Evolutionary conservation across 768 basidiomycete species (phyloP).

Genomic region (Grammothele lineata): DNA sequence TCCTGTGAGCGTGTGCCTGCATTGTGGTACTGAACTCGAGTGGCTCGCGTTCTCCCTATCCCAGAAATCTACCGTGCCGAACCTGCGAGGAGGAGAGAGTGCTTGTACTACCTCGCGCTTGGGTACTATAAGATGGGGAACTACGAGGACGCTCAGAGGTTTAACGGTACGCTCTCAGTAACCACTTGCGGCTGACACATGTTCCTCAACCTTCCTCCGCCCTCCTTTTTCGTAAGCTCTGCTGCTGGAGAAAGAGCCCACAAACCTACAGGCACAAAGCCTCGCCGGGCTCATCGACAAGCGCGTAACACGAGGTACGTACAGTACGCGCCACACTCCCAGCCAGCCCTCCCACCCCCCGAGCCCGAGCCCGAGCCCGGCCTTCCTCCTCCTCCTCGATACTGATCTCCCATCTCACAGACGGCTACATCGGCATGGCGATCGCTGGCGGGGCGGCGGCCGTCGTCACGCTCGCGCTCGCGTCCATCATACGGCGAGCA

Average conservation of each 20-base stretch:
- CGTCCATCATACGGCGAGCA: slow-evolving; percentile 83
- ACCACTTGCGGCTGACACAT: background rate
- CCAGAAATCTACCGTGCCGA: slow-evolving; percentile 93
- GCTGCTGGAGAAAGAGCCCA: slow-evolving; percentile 86
- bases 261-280: slow-evolving; percentile 90
- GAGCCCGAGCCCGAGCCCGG: too few relatives aligned
- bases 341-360: background rate
- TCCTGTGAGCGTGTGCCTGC: background rate
- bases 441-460: slow-evolving; percentile 89
- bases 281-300: slow-evolving; percentile 82
- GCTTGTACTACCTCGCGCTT: slow-evolving; percentile 92
- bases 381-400: slow-evolving; percentile 1
- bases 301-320: slow-evolving; percentile 74
- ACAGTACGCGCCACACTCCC: background rate
- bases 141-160: slow-evolving; percentile 86
- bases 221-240: slow-evolving; percentile 47
- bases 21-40: too few relatives aligned
- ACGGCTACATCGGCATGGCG: slow-evolving; percentile 99
- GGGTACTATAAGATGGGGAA: slow-evolving; percentile 97
- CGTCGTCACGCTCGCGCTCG: slow-evolving; percentile 68
- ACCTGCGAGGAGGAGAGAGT: slow-evolving; percentile 84
- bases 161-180: slow-evolving; percentile 68
- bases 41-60: background rate
- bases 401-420: slow-evolving; percentile 35
- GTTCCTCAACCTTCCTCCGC: background rate